Evolutionary conservation across 1,284 basidiomycete species (phyloP).

Genomic region (Meira miltonrushii): DNA sequence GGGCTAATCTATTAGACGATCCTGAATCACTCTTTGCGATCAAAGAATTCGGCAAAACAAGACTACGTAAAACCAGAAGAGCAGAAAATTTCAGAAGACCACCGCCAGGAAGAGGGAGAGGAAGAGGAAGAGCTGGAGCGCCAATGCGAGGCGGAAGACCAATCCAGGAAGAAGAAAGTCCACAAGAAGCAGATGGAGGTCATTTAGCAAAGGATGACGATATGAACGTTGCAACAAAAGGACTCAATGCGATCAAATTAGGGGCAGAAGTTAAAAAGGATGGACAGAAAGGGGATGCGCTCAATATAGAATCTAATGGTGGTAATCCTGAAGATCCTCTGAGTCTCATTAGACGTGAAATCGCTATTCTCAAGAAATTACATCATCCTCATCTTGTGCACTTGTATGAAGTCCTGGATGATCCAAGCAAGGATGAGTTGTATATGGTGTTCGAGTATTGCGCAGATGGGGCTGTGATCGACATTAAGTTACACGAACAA

Average conservation of each 20-base stretch:
- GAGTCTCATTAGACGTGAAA: constrained; percentile 43
- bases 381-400: constrained; percentile 55
- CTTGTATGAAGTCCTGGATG: constrained; percentile 60
- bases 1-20: constrained; percentile 33
- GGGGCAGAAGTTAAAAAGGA: background rate
- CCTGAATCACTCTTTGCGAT: constrained; percentile 17
- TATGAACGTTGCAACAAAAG: background rate
- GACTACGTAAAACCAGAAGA: constrained; percentile 32
- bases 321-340: constrained; percentile 37
- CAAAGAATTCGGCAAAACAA: constrained; percentile 50
- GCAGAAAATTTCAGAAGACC: constrained; percentile 5
- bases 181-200: background rate
- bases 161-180: background rate
- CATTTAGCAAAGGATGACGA: background rate
- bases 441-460: constrained; percentile 55
- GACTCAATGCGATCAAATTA: background rate
- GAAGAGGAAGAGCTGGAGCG: constrained; percentile 6
- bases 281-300: background rate
- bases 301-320: background rate
- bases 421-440: constrained; percentile 57
- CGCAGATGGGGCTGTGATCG: constrained; percentile 57
- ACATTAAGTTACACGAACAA: constrained; percentile 50
- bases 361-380: constrained; percentile 46
- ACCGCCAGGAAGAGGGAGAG: background rate
- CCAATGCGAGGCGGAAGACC: background rate